Evolutionary conservation across 352 stramenopile genomes (phyloP).

Genomic region (Phytophthora sojae): DNA sequence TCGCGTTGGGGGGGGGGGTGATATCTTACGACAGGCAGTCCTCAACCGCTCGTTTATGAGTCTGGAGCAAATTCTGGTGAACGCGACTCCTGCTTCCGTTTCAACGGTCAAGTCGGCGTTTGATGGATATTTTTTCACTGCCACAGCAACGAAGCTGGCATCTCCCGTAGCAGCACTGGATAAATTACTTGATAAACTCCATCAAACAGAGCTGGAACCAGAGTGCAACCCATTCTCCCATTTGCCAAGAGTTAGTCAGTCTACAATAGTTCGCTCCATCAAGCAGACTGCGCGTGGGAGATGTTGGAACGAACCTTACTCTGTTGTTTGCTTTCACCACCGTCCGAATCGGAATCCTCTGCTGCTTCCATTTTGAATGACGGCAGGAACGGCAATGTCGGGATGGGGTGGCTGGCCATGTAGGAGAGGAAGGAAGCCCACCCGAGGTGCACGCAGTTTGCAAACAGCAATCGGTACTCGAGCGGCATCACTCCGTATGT

Average conservation of each 20-base stretch:
- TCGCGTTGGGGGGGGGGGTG: neutral
- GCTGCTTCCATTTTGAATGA: conserved; percentile 3
- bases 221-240: neutral
- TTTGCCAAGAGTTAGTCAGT: neutral
- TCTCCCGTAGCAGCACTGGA: too few relatives aligned
- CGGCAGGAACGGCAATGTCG: conserved; percentile 12
- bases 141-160: too few relatives aligned
- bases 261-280: neutral
- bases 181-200: neutral
- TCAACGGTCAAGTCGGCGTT: neutral
- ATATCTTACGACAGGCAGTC: neutral
- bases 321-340: conserved; percentile 4
- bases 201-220: neutral
- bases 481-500: conserved; percentile 42
- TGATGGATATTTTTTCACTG: neutral
- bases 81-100: neutral
- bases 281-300: conserved; percentile 4
- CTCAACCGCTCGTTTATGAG: neutral
- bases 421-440: conserved; percentile 49
- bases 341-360: conserved; percentile 1
- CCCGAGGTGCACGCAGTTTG: conserved; percentile 41
- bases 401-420: conserved; percentile 30
- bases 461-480: conserved; percentile 40
- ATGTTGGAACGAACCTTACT: conserved; percentile 5
- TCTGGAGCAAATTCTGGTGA: neutral